Evolutionary conservation across 352 stramenopile species (phyloP), one percentile per base, ranked within the genome.

Genomic region (Saprolegnia parasitica): DNA sequence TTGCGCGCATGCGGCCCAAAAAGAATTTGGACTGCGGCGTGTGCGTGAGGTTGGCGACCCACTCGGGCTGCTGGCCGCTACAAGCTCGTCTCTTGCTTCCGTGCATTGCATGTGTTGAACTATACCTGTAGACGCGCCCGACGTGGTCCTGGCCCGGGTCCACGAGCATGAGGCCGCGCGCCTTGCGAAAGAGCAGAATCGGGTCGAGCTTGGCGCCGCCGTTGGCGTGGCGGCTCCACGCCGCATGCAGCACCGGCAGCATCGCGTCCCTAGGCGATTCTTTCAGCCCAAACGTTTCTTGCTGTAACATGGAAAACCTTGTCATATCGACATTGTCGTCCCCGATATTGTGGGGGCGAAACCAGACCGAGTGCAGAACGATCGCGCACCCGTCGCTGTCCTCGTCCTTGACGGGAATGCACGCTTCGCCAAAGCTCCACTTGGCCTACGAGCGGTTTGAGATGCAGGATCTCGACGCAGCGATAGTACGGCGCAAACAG

Each of bases 181-280:
- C 81, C 52, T 90, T 91, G 24, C 85, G 79, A 65, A 91, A 93
- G 42, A 81, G 83, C 72, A 90, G 81, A 65, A 93, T 87, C 5
- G 75, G 75, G 56, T 88, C 74, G 23, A 72, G 52, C 35, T 24
- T 16, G 35, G 13, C 16, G n/a, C 52, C 52, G 11, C 52, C 52
- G 2, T 16, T 60, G 13, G 52, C 52, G 35, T 60, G 52, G 10
- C 11, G 35, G 35, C 35, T 60, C 52, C 52, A 60, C 13, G 52
- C 35, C 20, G 11, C 11, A 24, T 16, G 13, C 52, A 60, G 35
- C n/a, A 9, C 35, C 20, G 42, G 42, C 1, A n/a, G 3, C 18
- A 49, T 4, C 11, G 42, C 10, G 29, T 35, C 29, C 4, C 42
- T 49, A 49, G 42, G 9, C 9, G 24, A 35, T 5, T 35, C 29